Conservation (phyloP, 768 basidiomycete genomes). For the Podaxis sp. region DNA sequence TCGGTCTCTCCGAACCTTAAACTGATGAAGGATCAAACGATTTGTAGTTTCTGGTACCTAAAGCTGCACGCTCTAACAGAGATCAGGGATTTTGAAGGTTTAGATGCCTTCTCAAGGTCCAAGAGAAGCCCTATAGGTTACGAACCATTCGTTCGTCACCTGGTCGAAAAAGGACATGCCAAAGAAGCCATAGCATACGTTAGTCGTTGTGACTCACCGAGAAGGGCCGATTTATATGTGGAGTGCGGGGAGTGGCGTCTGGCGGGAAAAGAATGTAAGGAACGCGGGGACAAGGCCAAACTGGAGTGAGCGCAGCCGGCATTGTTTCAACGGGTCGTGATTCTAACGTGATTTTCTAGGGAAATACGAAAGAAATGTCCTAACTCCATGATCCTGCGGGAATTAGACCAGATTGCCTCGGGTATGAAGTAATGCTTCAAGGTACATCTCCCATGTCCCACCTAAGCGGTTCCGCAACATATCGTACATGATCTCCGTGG, state of each 20-base stretch:
- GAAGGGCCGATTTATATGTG: constrained; percentile 84
- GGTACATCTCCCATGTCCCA: neutral
- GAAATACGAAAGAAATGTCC: constrained; percentile 73
- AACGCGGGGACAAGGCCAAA: constrained; percentile 78
- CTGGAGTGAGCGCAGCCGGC: constrained; percentile 64
- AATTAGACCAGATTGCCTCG: constrained; percentile 63
- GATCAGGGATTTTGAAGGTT: constrained; percentile 79
- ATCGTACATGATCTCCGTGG: neutral
- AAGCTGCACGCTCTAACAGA: constrained; percentile 82
- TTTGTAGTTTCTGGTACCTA: constrained; percentile 84
- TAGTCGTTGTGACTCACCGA: constrained; percentile 77
- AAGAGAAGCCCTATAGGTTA: constrained; percentile 95
- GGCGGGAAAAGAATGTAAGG: constrained; percentile 89
- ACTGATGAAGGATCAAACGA: neutral
- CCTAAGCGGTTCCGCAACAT: neutral
- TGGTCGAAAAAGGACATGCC: constrained; percentile 68
- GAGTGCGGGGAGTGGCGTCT: constrained; percentile 87
- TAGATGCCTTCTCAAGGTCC: constrained; percentile 83
- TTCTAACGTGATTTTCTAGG: constrained; percentile 34
- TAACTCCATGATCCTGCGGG: constrained; percentile 76
- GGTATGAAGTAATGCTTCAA: constrained; percentile 57
- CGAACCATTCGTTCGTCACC: constrained; percentile 81
- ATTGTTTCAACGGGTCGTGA: neutral
- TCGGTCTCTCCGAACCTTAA: neutral
- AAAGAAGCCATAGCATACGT: constrained; percentile 82